Conservation (phyloP, 2,329 filamentous ascomycete genomes). For the Zymoseptoria brevis region DNA sequence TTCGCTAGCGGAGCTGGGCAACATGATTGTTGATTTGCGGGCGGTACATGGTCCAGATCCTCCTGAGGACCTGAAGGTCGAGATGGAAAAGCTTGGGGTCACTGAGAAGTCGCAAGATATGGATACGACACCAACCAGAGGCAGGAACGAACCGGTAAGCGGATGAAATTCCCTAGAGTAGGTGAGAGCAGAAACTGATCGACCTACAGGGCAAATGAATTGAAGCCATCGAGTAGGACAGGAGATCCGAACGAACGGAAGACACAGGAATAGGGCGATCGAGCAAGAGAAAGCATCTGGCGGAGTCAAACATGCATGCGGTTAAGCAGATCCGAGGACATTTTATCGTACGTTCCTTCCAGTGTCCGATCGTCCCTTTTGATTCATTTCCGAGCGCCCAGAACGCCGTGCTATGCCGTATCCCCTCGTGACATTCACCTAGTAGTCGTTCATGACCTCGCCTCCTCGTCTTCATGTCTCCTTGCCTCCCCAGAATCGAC, state of each 20-base stretch:
- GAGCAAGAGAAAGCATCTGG: not conserved
- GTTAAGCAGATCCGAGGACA: not conserved
- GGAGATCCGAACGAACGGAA: not conserved
- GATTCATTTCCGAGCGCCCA: not conserved
- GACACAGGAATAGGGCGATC: not conserved
- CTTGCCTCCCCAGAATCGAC: not conserved
- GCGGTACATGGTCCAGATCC: not conserved
- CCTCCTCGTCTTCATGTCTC: not conserved
- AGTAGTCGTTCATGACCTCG: conserved; percentile 7
- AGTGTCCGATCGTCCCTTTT: not conserved
- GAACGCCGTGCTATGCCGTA: conserved; percentile 38
- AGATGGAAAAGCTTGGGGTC: not conserved
- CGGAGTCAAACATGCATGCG: not conserved
- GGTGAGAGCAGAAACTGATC: not conserved
- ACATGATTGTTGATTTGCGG: not conserved
- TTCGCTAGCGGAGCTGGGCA: not conserved
- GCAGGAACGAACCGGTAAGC: not conserved
- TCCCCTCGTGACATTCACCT: conserved; percentile 8
- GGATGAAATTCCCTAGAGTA: not conserved
- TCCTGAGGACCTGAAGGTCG: not conserved
- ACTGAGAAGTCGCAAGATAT: not conserved
- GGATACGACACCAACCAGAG: not conserved
- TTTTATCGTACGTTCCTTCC: not conserved
- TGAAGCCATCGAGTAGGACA: not conserved
- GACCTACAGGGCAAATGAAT: not conserved